A percentile compares a stretch with the other conserved stretches of the same genome.
These are phyloP conservation scores for Ophiobolus disseminans DNA, from an alignment of 2,329 filamentous ascomycete genomes.

Conservation along the genomic window DNA sequence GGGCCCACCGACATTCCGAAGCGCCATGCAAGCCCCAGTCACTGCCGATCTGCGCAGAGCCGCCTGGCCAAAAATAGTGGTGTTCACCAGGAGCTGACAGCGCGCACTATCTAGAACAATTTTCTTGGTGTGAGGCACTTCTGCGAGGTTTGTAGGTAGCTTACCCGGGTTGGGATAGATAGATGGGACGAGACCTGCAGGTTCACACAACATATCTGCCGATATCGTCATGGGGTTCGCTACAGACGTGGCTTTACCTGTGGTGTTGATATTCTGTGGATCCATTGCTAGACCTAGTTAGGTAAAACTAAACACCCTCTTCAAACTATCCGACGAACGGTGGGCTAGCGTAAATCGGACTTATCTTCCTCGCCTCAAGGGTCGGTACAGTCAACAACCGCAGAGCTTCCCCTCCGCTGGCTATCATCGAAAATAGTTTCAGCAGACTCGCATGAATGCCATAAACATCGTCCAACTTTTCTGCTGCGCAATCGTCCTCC, in stretches of 20 bases:
- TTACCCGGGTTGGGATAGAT: not conserved
- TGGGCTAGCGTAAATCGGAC: constrained; percentile 25
- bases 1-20: not conserved
- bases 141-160: no score
- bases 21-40: not conserved
- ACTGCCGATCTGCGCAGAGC: constrained; percentile 9
- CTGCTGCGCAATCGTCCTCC: constrained; percentile 32
- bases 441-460: constrained; percentile 13
- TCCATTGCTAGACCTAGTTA: constrained; percentile 11
- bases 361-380: constrained; percentile 17
- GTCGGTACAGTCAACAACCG: constrained; percentile 10
- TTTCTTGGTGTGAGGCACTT: not conserved
- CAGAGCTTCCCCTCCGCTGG: constrained; percentile 10
- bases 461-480: constrained; percentile 33
- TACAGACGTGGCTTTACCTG: constrained; percentile 31
- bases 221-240: constrained; percentile 19
- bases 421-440: constrained; percentile 7
- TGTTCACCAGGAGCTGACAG: not conserved
- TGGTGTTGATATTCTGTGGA: constrained; percentile 22
- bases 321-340: constrained; percentile 11
- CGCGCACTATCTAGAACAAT: not conserved
- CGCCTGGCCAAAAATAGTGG: constrained; percentile 5
- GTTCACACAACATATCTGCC: constrained; percentile 7
- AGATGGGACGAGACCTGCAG: constrained; percentile 7
- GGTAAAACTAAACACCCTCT: constrained; percentile 23